Evolutionary conservation across 1,139 yeast species (phyloP), one percentile per base, ranked within the genome.

Genomic region (Diutina ranongensis): DNA sequence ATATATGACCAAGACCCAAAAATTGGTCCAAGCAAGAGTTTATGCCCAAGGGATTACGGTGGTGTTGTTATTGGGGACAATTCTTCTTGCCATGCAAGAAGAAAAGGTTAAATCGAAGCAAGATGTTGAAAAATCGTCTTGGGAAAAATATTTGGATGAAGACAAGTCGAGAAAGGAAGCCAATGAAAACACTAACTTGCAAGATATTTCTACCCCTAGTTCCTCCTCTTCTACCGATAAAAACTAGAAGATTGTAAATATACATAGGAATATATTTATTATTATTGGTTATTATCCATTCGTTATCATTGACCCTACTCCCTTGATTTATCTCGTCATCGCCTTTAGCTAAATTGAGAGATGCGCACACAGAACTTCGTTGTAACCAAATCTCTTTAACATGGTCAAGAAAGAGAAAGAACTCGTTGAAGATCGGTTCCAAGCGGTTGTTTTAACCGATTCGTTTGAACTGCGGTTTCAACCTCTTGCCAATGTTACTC

Each of bases 371-470:
- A 25, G 10, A 10, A 7, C 28, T 38, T 25, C 42, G 42, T 32
- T 27, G 13, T n/a, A n/a, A 25, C 22, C 13, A 5, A 19, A 19
- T 25, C 40, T 21, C 40, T 21, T 7, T 7, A 25, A 10, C 12
- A 38, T 38, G 42, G 42, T 38, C 21, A 77, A 71, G 58, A 64
- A 55, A 54, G 72, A 67, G 56, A 74, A 74, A 58, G 83, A 77
- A 49, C 60, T 73, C 21, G 77, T 74, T 32, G 80, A 78, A 54
- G 89, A 80, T 60, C 72, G 87, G 52, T 73, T 89, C 49, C 97
- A 89, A 64, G 98, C 98, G 7, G 82, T 92, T 50, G 96, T 92
- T 28, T 74, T 92, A 56, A 85, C 95, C 16, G 99, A 92, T 63
- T 85, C 97, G 20, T 92, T 86, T 57, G 86, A 88, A 62, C 82